Evolutionary conservation across 2,329 filamentous ascomycete genomes (phyloP), one percentile per base, ranked within the genome.

Genomic region (Neocatenulostroma microsporum): DNA sequence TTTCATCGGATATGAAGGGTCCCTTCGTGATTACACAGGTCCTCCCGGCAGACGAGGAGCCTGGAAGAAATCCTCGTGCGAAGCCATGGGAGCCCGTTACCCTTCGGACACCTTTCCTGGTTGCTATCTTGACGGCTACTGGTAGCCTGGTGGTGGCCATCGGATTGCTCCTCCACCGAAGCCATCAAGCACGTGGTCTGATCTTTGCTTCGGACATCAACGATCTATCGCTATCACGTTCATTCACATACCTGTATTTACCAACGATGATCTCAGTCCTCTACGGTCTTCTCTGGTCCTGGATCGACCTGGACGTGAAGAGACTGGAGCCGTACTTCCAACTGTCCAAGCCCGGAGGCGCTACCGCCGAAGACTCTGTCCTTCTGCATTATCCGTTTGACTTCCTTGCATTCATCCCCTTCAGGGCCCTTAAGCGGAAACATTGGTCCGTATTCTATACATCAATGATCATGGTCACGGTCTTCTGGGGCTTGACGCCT

Each of bases 251-350:
- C n/a, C 47, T 69, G 0, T 77, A 75, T 30, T 45, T 69, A 0
- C 75, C 76, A 0, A 79, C 69, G 0, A 60, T 78, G 0, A 34
- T 77, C 0, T 68, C 74, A 0, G 68, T 79, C 0, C 5, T 72
- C 0, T 79, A 75, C 42, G 72, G 73, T 25, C 61, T 78, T 1
- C 30, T 70, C 0, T 80, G 75, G 74, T 66, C 62, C 3, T 77
- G 74, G 73, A 63, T 78, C 0, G 76, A 80, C 34, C 50, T 80
- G 0, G 73, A 81, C 23, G 58, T 66, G 0, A 76, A 77, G 40
- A 48, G 77, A 0, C 58, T 80, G 29, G 74, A 81, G 21, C 76
- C 76, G 0, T 81, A 70, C 61, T 68, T 76, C 9, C 72, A 78
- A 15, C 37, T 80, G 1, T 76, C 73, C 0, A 68, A 64, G 8